Evolutionary conservation across 2,329 filamentous ascomycete species (phyloP).

Genomic region (Fragosphaeria purpurea): DNA sequence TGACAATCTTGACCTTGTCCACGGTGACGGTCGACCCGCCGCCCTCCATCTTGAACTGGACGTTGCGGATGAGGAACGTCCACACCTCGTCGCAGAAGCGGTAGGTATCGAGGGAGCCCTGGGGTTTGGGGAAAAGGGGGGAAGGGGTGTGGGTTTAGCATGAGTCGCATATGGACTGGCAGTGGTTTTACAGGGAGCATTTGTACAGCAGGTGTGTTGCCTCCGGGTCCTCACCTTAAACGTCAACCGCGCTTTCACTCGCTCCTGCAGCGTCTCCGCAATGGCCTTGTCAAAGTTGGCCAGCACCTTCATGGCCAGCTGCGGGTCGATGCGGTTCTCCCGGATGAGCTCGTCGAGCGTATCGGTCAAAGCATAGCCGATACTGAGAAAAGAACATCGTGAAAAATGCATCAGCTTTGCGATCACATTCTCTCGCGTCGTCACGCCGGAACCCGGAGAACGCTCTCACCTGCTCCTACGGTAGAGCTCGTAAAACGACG

Average conservation of each 20-base stretch:
- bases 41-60: constrained; percentile 96
- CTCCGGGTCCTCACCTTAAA: constrained; percentile 53
- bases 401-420: not conserved
- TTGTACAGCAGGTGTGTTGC: no score
- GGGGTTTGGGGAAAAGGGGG: not conserved
- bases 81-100: constrained; percentile 99
- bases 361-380: constrained; percentile 87
- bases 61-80: constrained; percentile 98
- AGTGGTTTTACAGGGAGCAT: no score
- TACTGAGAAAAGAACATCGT: constrained; percentile 41
- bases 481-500: constrained; percentile 86
- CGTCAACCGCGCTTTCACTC: constrained; percentile 79
- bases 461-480: constrained; percentile 80
- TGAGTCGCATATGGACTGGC: no score
- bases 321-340: constrained; percentile 88
- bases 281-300: constrained; percentile 91
- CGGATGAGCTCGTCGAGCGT: constrained; percentile 91
- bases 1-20: constrained; percentile 93
- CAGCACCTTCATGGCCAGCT: constrained; percentile 97
- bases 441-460: no score
- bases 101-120: constrained; percentile 97
- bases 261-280: constrained; percentile 81
- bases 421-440: not conserved
- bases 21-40: constrained; percentile 61
- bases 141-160: no score